Evolutionary conservation across 805 yeast genomes (phyloP), one percentile per base, ranked within the genome.

Genomic region (Yamadazyma scolyti): DNA sequence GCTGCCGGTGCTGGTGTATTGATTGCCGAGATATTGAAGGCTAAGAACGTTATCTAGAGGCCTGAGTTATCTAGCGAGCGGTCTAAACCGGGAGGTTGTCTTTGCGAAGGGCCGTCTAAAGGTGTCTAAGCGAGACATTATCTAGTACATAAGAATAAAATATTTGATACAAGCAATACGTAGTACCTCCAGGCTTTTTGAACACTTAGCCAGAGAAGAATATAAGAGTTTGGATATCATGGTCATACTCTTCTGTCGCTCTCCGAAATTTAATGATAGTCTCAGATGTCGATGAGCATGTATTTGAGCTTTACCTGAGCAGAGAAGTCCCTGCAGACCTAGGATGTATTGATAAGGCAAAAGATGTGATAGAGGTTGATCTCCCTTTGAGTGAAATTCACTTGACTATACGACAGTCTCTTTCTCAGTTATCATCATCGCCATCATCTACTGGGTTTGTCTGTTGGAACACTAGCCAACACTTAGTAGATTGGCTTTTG

Each of bases 1-100:
- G 98, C 98, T 52, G 98, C 98, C 16, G 98, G 98, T 57, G 83
- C 97, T 6, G 98, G 98, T 60, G 73, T 93, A 39, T 77, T 93
- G 60, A 93, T 93, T 56, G 98, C 95, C 31, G 98, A 93, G 68
- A 71, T 88, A 33, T 71, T 93, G 48, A 61, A 75, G 38, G 89
- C 89, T 38, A 88, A 82, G 66, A 72, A 76, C 39, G 61, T 86
- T 44, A 72, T 90, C 42, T 88, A 73, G 34, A 13, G 22, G 12
- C n/a, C n/a, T n/a, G n/a, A n/a, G n/a, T n/a, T n/a, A n/a, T n/a
- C n/a, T n/a, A n/a, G n/a, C n/a, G n/a, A n/a, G n/a, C n/a, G n/a
- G n/a, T n/a, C n/a, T n/a, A n/a, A n/a, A n/a, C n/a, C n/a, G n/a
- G n/a, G n/a, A n/a, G n/a, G n/a, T n/a, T n/a, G n/a, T n/a, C n/a